Evolutionary conservation across 768 basidiomycete species (phyloP), one percentile per base, ranked within the genome.

Genomic region (Leucosporidium scottii): DNA sequence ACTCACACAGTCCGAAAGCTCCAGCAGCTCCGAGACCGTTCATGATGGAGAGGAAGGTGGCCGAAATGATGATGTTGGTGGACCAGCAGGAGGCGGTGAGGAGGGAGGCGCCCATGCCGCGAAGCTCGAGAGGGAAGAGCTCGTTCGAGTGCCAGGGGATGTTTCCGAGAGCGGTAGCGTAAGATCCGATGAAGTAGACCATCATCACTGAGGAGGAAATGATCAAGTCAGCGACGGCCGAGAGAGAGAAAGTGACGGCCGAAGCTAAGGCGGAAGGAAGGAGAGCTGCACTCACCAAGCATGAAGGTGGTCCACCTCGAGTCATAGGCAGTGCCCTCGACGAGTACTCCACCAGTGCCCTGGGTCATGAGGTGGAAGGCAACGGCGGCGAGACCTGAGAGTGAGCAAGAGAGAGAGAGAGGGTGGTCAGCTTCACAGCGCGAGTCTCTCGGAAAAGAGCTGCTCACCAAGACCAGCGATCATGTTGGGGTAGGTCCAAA

Each of bases 81-180:
- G 82, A 82, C 88, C 88, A 89, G 77, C 88, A 88, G 12, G 85
- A 85, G 10, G 86, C 86, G 1, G 88, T 88, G 12, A 84, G 81
- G 56, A 89, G 81, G 0, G 86, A 86, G 13, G 87, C 86, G 30
- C 87, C 88, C 59, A 89, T 83, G 3, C 89, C 88, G 58, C 88
- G 83, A 21, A 89, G 86, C 81, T 89, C 87, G 36, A 89, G 82
- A 18, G 82, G 80, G 78, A 90, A 90, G 18, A 90, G 81, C 74
- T 90, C 88, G 49, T 87, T 88, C 75, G 89, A 88, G 72, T 89
- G 87, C 89, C 88, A 90, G 0, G 89, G 89, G 2, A 90, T 86
- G 73, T 89, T 89, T 0, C 89, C 89, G 20, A 90, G 79, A 3
- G 88, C 87, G 1, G 84, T 87, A 0, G 55, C 55, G 55, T 56